Percentiles rank a stretch among this genome's conserved stretches.
phyloP scores from a whole-genome alignment of 2,329 filamentous ascomycete genomes.

The Aureobasidium lini region DNA sequence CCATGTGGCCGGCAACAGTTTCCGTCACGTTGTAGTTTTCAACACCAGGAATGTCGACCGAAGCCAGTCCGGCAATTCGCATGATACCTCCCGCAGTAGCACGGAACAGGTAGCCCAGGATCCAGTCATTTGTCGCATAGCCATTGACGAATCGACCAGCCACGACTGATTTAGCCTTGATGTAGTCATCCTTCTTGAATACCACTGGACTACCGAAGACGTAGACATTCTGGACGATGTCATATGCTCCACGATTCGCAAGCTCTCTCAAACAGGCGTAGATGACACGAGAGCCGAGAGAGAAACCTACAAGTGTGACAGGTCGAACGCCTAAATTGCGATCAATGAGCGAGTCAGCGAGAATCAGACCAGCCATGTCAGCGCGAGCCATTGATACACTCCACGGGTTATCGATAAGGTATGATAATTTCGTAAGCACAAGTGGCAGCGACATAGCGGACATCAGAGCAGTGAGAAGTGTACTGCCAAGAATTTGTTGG shows the following conservation, averaged over 20 bases:
- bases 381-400: slow-evolving; percentile 90
- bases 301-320: slow-evolving; percentile 91
- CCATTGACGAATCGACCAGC: slow-evolving; percentile 91
- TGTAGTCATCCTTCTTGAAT: slow-evolving; percentile 82
- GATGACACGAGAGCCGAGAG: slow-evolving; percentile 83
- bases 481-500: slow-evolving; percentile 88
- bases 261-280: slow-evolving; percentile 87
- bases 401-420: slow-evolving; percentile 98
- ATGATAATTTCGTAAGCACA: slow-evolving; percentile 85
- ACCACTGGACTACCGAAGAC: slow-evolving; percentile 89
- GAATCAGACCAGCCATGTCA: slow-evolving; percentile 77
- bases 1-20: slow-evolving; percentile 85
- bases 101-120: slow-evolving; percentile 86
- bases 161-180: slow-evolving; percentile 73
- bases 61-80: slow-evolving; percentile 73
- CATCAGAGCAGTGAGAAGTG: slow-evolving; percentile 83
- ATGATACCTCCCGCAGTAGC: slow-evolving; percentile 88
- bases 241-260: slow-evolving; percentile 71
- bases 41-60: slow-evolving; percentile 71
- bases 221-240: slow-evolving; percentile 90
- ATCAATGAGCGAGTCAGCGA: slow-evolving; percentile 89
- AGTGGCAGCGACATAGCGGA: slow-evolving; percentile 86
- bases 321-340: slow-evolving; percentile 85
- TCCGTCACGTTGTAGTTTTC: slow-evolving; percentile 84
- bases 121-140: slow-evolving; percentile 94